These are phyloP conservation scores for Neonectria neomacrospora DNA, from an alignment of 2,329 filamentous ascomycete genomes.

Conservation along the genomic window DNA sequence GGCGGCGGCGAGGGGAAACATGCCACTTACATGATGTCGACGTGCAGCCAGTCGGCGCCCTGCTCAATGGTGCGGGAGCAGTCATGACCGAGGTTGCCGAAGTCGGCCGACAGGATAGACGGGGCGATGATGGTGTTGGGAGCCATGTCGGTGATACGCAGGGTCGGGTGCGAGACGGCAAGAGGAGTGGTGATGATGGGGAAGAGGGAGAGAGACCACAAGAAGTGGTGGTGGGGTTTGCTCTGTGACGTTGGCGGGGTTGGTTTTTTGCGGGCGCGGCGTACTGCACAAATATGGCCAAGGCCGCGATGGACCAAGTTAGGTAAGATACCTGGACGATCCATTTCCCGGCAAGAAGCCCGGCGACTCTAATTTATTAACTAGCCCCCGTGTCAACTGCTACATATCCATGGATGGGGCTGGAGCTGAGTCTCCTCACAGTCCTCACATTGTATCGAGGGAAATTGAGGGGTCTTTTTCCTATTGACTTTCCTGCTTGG, in stretches of 20 bases:
- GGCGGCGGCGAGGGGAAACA: slow-evolving; percentile 2
- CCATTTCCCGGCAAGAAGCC: slow-evolving; percentile 16
- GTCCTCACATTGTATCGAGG: not conserved
- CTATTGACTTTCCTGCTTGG: not conserved
- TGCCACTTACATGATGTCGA: slow-evolving; percentile 82
- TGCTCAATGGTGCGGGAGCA: slow-evolving; percentile 87
- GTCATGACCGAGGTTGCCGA: slow-evolving; percentile 85
- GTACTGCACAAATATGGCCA: not conserved
- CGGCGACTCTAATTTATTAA: slow-evolving; percentile 15
- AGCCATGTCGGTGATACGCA: slow-evolving; percentile 70
- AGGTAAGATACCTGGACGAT: too few species aligned
- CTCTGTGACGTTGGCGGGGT: slow-evolving; percentile 43
- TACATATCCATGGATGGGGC: not conserved
- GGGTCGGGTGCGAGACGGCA: slow-evolving; percentile 7
- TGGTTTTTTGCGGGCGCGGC: slow-evolving; percentile 9
- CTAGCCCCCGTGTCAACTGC: not conserved
- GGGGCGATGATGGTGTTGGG: slow-evolving; percentile 95
- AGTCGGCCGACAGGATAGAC: slow-evolving; percentile 98
- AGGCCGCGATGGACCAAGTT: not conserved
- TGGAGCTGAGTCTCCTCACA: not conserved
- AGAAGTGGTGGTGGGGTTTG: slow-evolving; percentile 33
- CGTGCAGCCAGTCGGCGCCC: slow-evolving; percentile 92
- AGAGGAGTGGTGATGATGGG: slow-evolving; percentile 32
- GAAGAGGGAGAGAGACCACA: slow-evolving; percentile 31
- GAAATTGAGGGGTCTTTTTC: not conserved